A percentile compares a stretch with the other conserved stretches of the same genome.
These are phyloP conservation scores for Mycena chlorophos DNA, from an alignment of 768 basidiomycete genomes.

Conservation along the genomic window DNA sequence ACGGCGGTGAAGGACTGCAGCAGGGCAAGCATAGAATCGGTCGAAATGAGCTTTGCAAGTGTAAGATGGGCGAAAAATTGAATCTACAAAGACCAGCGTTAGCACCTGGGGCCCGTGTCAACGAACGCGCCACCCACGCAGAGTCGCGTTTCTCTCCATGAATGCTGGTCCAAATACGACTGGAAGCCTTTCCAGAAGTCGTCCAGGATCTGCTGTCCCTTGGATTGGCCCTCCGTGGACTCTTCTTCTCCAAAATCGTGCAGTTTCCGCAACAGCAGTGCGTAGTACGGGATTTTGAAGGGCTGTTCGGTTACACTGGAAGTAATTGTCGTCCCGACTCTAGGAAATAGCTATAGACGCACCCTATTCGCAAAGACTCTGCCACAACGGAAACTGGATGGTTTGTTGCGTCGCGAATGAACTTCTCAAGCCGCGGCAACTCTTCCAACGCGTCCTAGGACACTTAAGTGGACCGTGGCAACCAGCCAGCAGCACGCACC, in stretches of 20 bases:
- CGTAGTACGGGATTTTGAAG: conserved; percentile 90
- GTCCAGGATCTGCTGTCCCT: conserved; percentile 75
- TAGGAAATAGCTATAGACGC: conserved; percentile 20
- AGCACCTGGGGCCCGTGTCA: not conserved
- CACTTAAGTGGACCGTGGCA: conserved; percentile 1
- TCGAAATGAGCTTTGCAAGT: conserved; percentile 69
- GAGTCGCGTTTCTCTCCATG: conserved; percentile 88
- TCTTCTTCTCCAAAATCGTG: conserved; percentile 46
- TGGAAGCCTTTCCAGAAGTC: conserved; percentile 94
- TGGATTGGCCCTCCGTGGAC: conserved; percentile 42
- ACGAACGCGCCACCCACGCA: conserved; percentile 56
- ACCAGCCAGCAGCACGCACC: conserved; percentile 45
- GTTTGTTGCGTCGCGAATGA: conserved; percentile 60
- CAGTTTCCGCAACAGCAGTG: conserved; percentile 72
- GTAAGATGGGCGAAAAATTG: conserved; percentile 92
- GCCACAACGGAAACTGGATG: conserved; percentile 64
- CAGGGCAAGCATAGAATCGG: conserved; percentile 76
- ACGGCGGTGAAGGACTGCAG: conserved; percentile 84
- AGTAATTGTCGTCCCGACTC: not conserved
- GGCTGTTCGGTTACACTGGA: conserved; percentile 86
- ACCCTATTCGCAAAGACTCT: conserved; percentile 78
- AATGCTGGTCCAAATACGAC: conserved; percentile 80
- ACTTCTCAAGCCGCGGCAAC: conserved; percentile 62
- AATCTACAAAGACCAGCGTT: conserved; percentile 57
- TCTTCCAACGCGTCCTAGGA: conserved; percentile 70